A percentile compares a stretch with the other conserved stretches of the same genome.
phyloP scores from a whole-genome alignment of 768 basidiomycete genomes.

The Rhodotorula toruloides region DNA sequence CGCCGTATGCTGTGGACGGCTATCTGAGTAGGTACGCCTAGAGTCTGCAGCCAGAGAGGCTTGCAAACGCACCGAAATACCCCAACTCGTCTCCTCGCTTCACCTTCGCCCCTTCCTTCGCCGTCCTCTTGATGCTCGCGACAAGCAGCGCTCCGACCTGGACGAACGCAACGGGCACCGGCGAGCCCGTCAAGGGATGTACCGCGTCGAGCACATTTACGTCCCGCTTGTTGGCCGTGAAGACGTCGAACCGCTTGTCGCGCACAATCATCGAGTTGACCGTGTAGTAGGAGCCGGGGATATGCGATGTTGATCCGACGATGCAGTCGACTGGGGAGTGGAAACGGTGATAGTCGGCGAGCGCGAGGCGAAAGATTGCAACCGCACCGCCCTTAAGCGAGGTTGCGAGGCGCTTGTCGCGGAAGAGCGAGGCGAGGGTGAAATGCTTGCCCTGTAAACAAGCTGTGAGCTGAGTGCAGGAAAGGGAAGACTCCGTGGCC shows the following conservation, averaged over 20 bases:
- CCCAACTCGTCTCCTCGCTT: slow-evolving; percentile 55
- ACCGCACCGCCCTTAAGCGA: slow-evolving; percentile 46
- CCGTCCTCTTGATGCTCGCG: slow-evolving; percentile 65
- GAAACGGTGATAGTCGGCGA: slow-evolving; percentile 78
- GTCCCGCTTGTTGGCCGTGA: slow-evolving; percentile 46
- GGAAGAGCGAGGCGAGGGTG: slow-evolving; percentile 60
- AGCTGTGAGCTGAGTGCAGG: slow-evolving; percentile 36
- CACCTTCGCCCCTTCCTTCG: slow-evolving; percentile 45
- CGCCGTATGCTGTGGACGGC: slow-evolving; percentile 54
- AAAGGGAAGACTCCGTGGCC: not conserved
- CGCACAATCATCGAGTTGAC: slow-evolving; percentile 42
- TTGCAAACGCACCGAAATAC: slow-evolving; percentile 60
- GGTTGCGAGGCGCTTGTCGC: slow-evolving; percentile 52
- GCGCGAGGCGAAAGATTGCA: slow-evolving; percentile 70
- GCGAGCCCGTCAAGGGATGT: slow-evolving; percentile 6
- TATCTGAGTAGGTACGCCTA: not conserved
- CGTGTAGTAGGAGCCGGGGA: slow-evolving; percentile 42
- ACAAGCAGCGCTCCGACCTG: slow-evolving; percentile 78
- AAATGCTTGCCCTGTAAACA: slow-evolving; percentile 65
- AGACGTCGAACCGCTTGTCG: slow-evolving; percentile 45
- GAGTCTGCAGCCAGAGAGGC: not conserved
- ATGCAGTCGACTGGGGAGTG: slow-evolving; percentile 52
- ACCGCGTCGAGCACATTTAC: slow-evolving; percentile 10
- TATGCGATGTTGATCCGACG: slow-evolving; percentile 47
- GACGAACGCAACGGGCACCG: slow-evolving; percentile 58